Conservation (phyloP, 1,284 basidiomycete genomes). For the Austroboletus niveus region DNA sequence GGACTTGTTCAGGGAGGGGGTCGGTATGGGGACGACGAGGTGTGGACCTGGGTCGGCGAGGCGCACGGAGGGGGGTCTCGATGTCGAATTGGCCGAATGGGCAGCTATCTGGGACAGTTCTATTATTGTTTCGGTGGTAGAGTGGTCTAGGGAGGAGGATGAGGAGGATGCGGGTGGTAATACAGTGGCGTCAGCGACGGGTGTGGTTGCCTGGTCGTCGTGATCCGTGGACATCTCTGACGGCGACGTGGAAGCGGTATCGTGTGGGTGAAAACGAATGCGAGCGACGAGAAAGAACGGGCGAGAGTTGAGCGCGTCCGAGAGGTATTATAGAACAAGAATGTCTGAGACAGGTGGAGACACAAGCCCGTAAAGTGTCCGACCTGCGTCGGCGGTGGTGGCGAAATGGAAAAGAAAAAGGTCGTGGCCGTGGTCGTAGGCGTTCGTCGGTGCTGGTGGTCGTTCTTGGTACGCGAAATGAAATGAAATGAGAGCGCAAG, state of each 20-base stretch:
- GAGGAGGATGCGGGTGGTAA: slow-evolving; percentile 23
- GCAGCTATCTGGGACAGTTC: slow-evolving; percentile 21
- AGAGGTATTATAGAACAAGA: slow-evolving; percentile 9
- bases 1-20: slow-evolving; percentile 38
- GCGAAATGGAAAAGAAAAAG: background rate
- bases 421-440: slow-evolving; percentile 7
- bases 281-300: background rate
- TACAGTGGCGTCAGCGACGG: slow-evolving; percentile 26
- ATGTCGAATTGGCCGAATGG: slow-evolving; percentile 12
- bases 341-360: slow-evolving; percentile 6
- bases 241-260: slow-evolving; percentile 11
- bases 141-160: slow-evolving; percentile 25
- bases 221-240: slow-evolving; percentile 29
- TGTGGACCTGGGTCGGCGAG: slow-evolving; percentile 24
- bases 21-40: slow-evolving; percentile 48
- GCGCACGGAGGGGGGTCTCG: slow-evolving; percentile 27
- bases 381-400: background rate
- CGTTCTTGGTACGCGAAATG: slow-evolving; percentile 18
- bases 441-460: slow-evolving; percentile 7
- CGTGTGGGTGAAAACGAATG: slow-evolving; percentile 15
- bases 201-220: slow-evolving; percentile 17
- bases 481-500: background rate
- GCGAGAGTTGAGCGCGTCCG: slow-evolving; percentile 8
- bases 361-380: slow-evolving; percentile 6
- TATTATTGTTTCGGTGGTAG: slow-evolving; percentile 21